Base-by-base conservation (phyloP, 2,329 filamentous ascomycete genomes). In the Teratosphaeria destructans region DNA sequence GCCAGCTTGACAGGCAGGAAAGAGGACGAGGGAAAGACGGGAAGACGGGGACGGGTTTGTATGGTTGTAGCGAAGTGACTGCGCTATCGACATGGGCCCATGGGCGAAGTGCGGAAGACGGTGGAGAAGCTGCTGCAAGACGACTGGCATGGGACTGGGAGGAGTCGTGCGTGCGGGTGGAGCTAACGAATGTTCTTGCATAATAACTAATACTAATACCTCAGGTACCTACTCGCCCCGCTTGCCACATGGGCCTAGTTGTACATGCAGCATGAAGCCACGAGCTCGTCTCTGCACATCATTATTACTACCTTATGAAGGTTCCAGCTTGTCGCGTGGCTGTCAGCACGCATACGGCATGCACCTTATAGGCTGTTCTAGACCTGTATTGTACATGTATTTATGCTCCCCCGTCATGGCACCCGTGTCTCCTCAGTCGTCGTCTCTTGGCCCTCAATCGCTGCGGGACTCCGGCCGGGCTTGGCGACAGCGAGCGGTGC, bases 1-100 rank as follows among this genome's bases (percentile, higher is more conserved):
- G 60, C 62, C 62, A 64, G 62, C 54, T 54, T 64, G 62, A 57
- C 39, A 52, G 35, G 54, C 29, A 52, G 58, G 54, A 29, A 54
- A 32, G 55, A 26, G 57, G 12, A 32, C 32, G n/a, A 23, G 43
- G 43, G 7, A n/a, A n/a, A 47, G 43, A 8, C 1, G 43, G 19
- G 43, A 49, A 5, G 8, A 6, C 7, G 43, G 3, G 8, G 43
- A 5, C 16, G 6, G 43, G 26, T 23, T 26, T 19, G 43, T 23
- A 23, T 49, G 19, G 29, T 23, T 23, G 23, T 3, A 57, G 39
- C 23, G 27, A 47, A 27, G 37, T 43, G 16, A 43, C 12, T 43
- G 37, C 37, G 37, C 37, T 43, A 43, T 14, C 5, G 37, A 14
- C 16, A 43, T 43, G 37, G 37, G 37, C 37, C 37, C 37, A 43